Evolutionary conservation across 495 filamentous ascomycete species (phyloP).

Genomic region (Penicillium arizonense): DNA sequence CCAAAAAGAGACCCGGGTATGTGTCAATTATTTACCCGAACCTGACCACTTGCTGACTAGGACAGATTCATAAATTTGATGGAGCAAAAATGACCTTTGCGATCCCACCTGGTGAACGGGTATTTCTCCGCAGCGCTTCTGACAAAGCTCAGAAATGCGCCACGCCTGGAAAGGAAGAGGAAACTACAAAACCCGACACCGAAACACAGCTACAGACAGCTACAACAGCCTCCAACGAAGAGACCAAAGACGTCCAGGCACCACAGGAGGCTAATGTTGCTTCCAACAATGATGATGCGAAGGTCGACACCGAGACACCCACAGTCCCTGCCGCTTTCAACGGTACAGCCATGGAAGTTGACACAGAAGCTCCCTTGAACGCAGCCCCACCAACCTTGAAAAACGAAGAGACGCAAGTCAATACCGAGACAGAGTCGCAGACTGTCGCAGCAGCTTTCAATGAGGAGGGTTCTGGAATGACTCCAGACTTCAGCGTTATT

Average conservation of each 20-base stretch:
- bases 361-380: background rate
- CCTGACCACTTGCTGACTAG: constrained; percentile 6
- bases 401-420: background rate
- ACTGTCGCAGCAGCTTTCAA: background rate
- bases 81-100: constrained; percentile 36
- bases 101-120: constrained; percentile 44
- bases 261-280: background rate
- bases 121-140: constrained; percentile 28
- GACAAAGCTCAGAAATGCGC: background rate
- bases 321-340: background rate
- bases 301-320: background rate
- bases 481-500: constrained; percentile 11
- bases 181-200: background rate
- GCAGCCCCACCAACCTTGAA: too few relatives aligned
- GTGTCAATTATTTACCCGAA: background rate
- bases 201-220: background rate
- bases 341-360: background rate
- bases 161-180: constrained; percentile 1
- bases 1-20: constrained; percentile 51
- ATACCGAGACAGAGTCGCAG: background rate
- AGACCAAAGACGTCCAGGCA: background rate
- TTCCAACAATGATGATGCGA: background rate
- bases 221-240: background rate
- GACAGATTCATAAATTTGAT: constrained; percentile 38
- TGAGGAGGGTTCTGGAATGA: background rate